Base-by-base conservation (phyloP, 129 eudicot species). In the Dittrichia graveolens region DNA sequence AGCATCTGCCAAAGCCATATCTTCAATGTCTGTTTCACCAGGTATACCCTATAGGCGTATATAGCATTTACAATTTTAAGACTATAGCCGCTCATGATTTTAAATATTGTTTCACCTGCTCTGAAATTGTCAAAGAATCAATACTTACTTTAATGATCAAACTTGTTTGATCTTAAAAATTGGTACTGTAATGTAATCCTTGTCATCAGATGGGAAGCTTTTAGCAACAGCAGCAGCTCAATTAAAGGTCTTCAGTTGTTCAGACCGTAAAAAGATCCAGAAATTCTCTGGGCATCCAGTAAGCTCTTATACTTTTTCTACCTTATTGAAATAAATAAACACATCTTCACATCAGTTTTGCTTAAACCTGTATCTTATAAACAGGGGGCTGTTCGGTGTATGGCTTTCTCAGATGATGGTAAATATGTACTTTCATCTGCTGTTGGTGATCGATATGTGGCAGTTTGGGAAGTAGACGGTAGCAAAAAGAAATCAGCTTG, bases 231-330 rank as follows among this genome's bases (percentile, higher is more conserved):
- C 99, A 67, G 89, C 93, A 62, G 88, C 89, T 82, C 96, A 88
- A 63, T 56, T 94, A 76, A 94, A 94, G 88, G 82, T 94, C 43
- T 90, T 94, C 64, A 85, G 72, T 68, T 82, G 83, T 81, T 82
- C 89, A 37, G 85, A 86, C 74, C 88, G 67, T 71, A 86, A 81
- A 83, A 94, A 88, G 87, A 74, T 94, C 46, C 99, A 90, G 78
- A 94, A 88, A 72, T 94, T 94, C 79, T 85, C 97, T 15, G 99
- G 99, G 53, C 99, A 94, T 73, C 99, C 99, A 45, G 99, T 90
- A 81, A 82, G 97, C 62, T 59, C 48, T 35, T 69, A n/a, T 6
- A 56, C 3, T 45, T 24, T 7, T 7, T 47, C 18, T 16, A 11
- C 41, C 37, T 58, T 46, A 4, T 61, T 62, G 38, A 67, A n/a